Base-by-base conservation (phyloP, 495 filamentous ascomycete species). In the Umbilicaria muhlenbergii region DNA sequence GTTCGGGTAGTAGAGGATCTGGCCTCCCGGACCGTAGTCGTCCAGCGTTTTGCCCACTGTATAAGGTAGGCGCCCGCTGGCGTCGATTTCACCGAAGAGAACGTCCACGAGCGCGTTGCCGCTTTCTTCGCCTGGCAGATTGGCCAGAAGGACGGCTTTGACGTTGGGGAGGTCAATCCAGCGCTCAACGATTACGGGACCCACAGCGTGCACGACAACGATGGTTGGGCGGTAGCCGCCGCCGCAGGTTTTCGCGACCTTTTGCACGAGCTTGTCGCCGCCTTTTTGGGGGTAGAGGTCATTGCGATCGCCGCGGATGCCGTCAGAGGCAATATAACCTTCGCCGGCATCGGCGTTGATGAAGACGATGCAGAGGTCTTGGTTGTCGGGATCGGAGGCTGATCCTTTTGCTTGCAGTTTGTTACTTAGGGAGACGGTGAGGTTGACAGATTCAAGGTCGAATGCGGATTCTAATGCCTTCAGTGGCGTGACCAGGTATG, bases 141-240 rank as follows among this genome's bases (percentile, higher is more conserved):
- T 83, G 14, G 85, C 91, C 41, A 93, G 71, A 8, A 98, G 50
- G 1, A 95, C 77, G 0, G 79, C 87, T 48, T 89, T 84, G 37
- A 98, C 69, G 34, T 72, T 73, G 3, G 84, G 80, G 0, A 81
- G 58, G 39, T 93, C 77, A 48, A 91, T 80, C 83, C 85, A 98
- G 18, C 72, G 62, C 50, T 95, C 91, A 46, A 95, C 55, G 11
- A 87, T 60, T 5, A 93, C 84, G 0, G 91, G 86, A 0, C 91
- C 91, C 17, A 95, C 83, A 2, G 91, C 70, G 58, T 98, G 91
- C n/a, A 95, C 66, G 17, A 95, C 73, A 1, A 95, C 86, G 12
- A 95, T 67, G 10, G 83, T 83, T 34, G 71, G 70, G 14, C 81
- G 80, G 21, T 68, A 71, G 37, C 76, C 80, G 16, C 62, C 60